A percentile compares a stretch with the other conserved stretches of the same genome.
Conservation (phyloP, 306 rosid species). For the Styphnolobium japonicum region DNA sequence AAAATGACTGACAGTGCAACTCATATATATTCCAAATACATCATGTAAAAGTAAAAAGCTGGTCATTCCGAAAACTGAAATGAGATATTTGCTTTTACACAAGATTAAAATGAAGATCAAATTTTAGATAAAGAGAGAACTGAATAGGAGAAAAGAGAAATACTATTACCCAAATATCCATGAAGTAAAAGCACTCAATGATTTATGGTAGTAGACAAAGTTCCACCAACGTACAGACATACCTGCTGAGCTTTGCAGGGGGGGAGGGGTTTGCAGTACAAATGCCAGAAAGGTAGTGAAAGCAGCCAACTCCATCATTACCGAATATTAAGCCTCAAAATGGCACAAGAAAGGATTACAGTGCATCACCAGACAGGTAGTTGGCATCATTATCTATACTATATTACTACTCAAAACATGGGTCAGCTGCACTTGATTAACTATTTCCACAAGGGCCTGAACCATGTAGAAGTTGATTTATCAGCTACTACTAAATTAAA, state of each 20-base stretch:
- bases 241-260: slow-evolving; percentile 35
- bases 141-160: slow-evolving; percentile 11
- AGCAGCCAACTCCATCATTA: slow-evolving; percentile 33
- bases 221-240: slow-evolving; percentile 41
- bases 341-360: slow-evolving; percentile 22
- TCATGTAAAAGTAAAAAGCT: slow-evolving; percentile 20
- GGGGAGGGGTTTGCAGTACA: slow-evolving; percentile 14
- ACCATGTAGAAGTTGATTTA: not conserved
- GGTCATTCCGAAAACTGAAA: not conserved
- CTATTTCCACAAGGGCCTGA: not conserved
- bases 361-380: not conserved
- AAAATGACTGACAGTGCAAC: not conserved
- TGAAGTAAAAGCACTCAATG: slow-evolving; percentile 31
- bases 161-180: slow-evolving; percentile 15
- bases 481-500: not conserved
- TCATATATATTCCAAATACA: not conserved
- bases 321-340: slow-evolving; percentile 31
- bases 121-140: not conserved
- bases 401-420: not conserved
- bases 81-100: not conserved
- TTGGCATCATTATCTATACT: slow-evolving; percentile 11
- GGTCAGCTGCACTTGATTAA: not conserved
- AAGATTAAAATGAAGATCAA: not conserved
- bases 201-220: slow-evolving; percentile 25
- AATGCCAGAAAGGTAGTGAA: slow-evolving; percentile 23